Evolutionary conservation across 768 basidiomycete genomes (phyloP), one percentile per base, ranked within the genome.

Genomic region (Leccinum obscurum): DNA sequence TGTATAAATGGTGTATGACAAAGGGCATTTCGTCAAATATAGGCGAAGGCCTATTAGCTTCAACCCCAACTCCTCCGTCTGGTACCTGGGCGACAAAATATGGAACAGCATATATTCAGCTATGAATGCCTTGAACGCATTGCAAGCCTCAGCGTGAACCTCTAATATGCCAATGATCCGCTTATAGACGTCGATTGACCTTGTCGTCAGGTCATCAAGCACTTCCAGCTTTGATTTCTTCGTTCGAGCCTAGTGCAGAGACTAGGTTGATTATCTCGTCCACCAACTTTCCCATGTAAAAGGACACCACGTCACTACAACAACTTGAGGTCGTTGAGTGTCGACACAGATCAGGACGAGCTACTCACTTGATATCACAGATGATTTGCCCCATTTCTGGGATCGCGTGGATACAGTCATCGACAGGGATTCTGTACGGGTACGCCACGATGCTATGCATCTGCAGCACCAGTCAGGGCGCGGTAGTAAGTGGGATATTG

Each of bases 161-260:
- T 32, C 60, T 35, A 70, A 57, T 37, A 67, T 75, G 51, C 62
- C 56, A 5, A 68, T 30, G 13, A 70, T 62, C 34, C 60, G 62
- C 3, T 60, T 49, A 24, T 49, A 49, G 48, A 49, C 6, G 6
- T 24, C 24, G 11, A 49, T 24, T 4, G 48, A 24, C 22, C 22
- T 49, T 6, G 22, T 13, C 6, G 49, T 50, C 49, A 50, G 26
- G 2, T 50, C 49, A 28, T 14, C 24, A 50, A 26, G 15, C 10
- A 14, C 49, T 14, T 50, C 49, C 49, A 50, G 49, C 15, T 50
- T 50, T 9, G 26, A 50, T 15, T 26, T 49, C 22, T 49, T 26
- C 4, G 14, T 49, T 6, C 48, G 48, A 13, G 48, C 49, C 30
- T 32, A 32, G 30, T 30, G 30, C 9, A 30, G 30, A 30, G 9